Percentiles rank a stretch among this genome's conserved stretches.
phyloP scores from a whole-genome alignment of 106 monocot species.

The Acorus calamus region DNA sequence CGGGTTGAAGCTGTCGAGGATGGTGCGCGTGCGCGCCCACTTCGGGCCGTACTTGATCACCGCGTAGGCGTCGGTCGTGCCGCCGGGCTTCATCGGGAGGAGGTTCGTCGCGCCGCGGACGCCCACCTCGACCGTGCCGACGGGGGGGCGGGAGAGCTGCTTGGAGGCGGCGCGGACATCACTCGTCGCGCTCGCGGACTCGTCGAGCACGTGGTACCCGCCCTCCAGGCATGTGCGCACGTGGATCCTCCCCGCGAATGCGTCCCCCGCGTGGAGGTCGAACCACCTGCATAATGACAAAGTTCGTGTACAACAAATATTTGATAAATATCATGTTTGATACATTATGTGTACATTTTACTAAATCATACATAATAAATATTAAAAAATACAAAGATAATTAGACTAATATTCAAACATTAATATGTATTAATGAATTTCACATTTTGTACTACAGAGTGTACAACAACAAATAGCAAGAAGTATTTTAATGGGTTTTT shows the following conservation, averaged over 20 bases:
- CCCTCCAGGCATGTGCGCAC: constrained; percentile 72
- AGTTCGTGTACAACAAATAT: too few relatives aligned
- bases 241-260: constrained; percentile 69
- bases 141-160: constrained; percentile 64
- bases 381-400: too few relatives aligned
- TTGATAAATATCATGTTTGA: too few relatives aligned
- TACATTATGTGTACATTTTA: too few relatives aligned
- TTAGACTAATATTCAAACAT: too few relatives aligned
- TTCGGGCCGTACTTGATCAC: constrained; percentile 88
- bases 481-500: too few relatives aligned
- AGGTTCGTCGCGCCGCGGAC: constrained; percentile 63
- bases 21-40: constrained; percentile 84
- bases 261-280: constrained; percentile 48
- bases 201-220: constrained; percentile 91
- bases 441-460: too few relatives aligned
- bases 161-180: constrained; percentile 74
- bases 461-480: too few relatives aligned
- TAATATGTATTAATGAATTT: too few relatives aligned
- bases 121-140: constrained; percentile 64
- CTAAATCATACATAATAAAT: too few relatives aligned
- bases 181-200: constrained; percentile 65
- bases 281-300: constrained; percentile 28
- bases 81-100: constrained; percentile 65
- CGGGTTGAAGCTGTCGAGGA: constrained; percentile 78
- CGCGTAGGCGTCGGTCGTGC: constrained; percentile 72